Evolutionary conservation across 2,329 filamentous ascomycete genomes (phyloP), one percentile per base, ranked within the genome.

Genomic region (Alternaria sp.): DNA sequence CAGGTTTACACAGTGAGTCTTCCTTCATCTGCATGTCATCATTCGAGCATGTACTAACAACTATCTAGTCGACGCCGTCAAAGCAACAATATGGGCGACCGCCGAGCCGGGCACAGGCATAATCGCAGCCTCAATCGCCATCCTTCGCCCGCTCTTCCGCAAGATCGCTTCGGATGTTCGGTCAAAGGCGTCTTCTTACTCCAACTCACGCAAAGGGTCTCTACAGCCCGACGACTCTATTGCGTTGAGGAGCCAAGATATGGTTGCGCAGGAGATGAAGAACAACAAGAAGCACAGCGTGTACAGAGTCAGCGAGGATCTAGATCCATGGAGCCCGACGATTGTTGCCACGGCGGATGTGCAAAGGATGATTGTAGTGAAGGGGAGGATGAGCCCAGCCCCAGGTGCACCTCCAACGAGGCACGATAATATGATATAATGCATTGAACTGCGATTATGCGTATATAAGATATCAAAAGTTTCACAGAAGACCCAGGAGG

Each of bases 31-130:
- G 15, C 26, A n/a, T 4, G 15, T n/a, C 9, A 15, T 41, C 4
- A 15, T 25, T 44, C 15, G 14, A 6, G 11, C 18, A 14, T 33
- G 58, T 71, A 25, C 63, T 58, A 75, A 25, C 4, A 6, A 12
- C 4, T 4, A 5, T 33, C n/a, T 33, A 78, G 75, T 64, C 43
- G 67, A 77, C 58, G 74, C 79, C 57, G 78, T 78, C 41, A 78
- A 78, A 67, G 77, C 78, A 23, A 80, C 76, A 14, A 78, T 82
- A 45, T 85, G 83, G 82, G 83, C 83, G 4, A 79, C 84, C 30
- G 78, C 84, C 23, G 84, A 85, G 64, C 82, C 83, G 33, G 84
- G 82, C 10, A 83, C 82, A 18, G 84, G 84, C 18, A 84, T 87
- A 64, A 79, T 83, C 8, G 83, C 85, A 12, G 84, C 83, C 3